Evolutionary conservation across 139 green algal genomes (phyloP).

Genomic region (Micractinium sp.): DNA sequence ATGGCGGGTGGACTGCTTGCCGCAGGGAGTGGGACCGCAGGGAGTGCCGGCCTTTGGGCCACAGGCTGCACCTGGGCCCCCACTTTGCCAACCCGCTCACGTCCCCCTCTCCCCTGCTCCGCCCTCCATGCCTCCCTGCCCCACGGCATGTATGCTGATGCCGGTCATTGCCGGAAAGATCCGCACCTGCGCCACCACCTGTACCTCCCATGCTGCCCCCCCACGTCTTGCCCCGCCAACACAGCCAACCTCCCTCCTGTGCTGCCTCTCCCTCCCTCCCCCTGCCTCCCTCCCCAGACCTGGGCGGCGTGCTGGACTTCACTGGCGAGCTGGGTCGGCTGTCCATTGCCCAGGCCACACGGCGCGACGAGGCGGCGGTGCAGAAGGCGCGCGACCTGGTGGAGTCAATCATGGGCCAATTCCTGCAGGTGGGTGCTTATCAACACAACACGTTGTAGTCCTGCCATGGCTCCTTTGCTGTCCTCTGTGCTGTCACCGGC

Average conservation of each 20-base stretch:
- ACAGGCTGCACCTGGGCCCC: too few species aligned
- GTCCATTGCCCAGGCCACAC: conserved; percentile 14
- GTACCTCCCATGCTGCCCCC: too few species aligned
- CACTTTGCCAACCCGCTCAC: too few species aligned
- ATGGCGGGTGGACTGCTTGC: too few species aligned
- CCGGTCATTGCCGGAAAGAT: conserved; percentile 24
- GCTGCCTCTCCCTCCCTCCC: conserved; percentile 40
- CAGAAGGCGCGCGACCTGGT: conserved; percentile 58
- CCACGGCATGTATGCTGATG: too few species aligned
- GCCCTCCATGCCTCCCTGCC: conserved; percentile 34
- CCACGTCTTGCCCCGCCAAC: too few species aligned
- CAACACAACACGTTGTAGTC: too few species aligned
- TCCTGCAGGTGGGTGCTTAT: conserved; percentile 34
- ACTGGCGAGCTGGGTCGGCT: conserved; percentile 79
- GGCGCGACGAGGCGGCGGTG: conserved; percentile 26
- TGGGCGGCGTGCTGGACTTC: conserved; percentile 51
- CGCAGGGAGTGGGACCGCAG: too few species aligned
- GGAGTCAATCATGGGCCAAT: conserved; percentile 70
- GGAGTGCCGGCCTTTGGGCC: too few species aligned
- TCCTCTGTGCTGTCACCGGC: too few species aligned
- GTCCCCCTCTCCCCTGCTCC: neutral
- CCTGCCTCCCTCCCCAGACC: conserved; percentile 43
- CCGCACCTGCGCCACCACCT: conserved; percentile 59
- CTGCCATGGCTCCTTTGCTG: too few species aligned
- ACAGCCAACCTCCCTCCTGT: conserved; percentile 27